Conservation (phyloP, 345 rosid species). For the Syzygium aromaticum region DNA sequence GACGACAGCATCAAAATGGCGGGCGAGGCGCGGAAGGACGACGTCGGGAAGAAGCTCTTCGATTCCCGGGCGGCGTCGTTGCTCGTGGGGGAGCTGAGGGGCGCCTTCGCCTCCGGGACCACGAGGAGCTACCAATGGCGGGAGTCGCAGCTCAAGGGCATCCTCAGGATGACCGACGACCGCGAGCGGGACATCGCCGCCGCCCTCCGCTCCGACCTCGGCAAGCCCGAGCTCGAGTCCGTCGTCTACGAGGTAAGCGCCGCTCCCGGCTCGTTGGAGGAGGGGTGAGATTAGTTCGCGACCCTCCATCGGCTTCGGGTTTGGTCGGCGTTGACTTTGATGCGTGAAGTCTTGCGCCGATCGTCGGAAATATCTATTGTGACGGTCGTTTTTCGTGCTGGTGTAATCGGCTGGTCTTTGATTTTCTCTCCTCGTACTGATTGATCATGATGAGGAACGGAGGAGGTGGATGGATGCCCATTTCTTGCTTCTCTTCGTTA, state of each 20-base stretch:
- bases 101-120: slow-evolving; percentile 39
- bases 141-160: slow-evolving; percentile 47
- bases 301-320: background rate
- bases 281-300: background rate
- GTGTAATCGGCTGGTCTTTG: background rate
- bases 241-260: slow-evolving; percentile 56
- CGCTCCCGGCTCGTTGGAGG: background rate
- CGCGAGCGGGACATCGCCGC: slow-evolving; percentile 57
- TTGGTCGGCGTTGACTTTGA: background rate
- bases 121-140: slow-evolving; percentile 79
- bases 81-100: slow-evolving; percentile 44
- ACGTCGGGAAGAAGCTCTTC: slow-evolving; percentile 9
- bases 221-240: slow-evolving; percentile 75
- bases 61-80: slow-evolving; percentile 38
- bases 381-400: background rate
- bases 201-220: slow-evolving; percentile 69
- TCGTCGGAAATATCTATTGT: background rate
- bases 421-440: background rate
- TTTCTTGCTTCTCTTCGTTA: background rate
- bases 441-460: background rate
- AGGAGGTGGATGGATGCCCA: background rate
- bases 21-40: background rate
- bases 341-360: background rate
- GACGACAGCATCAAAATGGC: background rate
- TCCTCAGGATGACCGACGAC: slow-evolving; percentile 42